These are phyloP conservation scores for Conoideocrella luteorostrata DNA, from an alignment of 2,329 filamentous ascomycete genomes.

Conservation along the genomic window DNA sequence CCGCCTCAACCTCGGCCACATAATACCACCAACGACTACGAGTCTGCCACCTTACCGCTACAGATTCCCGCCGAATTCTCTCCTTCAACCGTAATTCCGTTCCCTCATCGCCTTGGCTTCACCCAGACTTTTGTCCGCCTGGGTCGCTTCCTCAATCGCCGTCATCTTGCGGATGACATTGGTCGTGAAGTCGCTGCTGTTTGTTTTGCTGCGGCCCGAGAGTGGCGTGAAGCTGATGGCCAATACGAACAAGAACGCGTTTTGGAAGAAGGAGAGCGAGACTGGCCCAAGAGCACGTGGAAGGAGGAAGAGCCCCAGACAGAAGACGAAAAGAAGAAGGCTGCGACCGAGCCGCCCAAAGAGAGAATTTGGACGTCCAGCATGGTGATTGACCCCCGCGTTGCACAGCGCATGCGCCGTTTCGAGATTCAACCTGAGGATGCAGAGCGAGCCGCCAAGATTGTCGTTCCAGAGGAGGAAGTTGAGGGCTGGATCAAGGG, in stretches of 20 bases:
- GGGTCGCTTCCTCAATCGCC: conserved; percentile 79
- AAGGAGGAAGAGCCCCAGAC: conserved; percentile 42
- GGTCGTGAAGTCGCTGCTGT: conserved; percentile 82
- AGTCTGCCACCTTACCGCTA: conserved; percentile 55
- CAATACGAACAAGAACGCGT: conserved; percentile 41
- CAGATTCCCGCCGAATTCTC: conserved; percentile 65
- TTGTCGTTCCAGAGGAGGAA: conserved; percentile 61
- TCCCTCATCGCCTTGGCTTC: conserved; percentile 91
- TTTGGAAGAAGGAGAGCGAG: conserved; percentile 64
- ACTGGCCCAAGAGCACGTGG: conserved; percentile 79
- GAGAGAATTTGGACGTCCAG: conserved; percentile 72
- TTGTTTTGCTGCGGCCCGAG: conserved; percentile 58
- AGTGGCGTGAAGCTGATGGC: conserved; percentile 38
- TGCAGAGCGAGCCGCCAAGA: conserved; percentile 57
- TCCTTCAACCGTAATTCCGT: conserved; percentile 64
- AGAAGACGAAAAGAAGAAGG: conserved; percentile 32
- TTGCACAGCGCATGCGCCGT: conserved; percentile 71
- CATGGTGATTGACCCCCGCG: conserved; percentile 68
- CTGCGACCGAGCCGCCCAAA: conserved; percentile 34
- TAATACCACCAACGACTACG: conserved; percentile 67
- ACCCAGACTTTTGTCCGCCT: conserved; percentile 81
- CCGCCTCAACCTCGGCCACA: conserved; percentile 64
- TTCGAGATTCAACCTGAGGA: conserved; percentile 67
- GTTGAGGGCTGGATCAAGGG: conserved; percentile 65
- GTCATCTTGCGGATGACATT: conserved; percentile 77